A percentile compares a stretch with the other conserved stretches of the same genome.
These are phyloP conservation scores for Pholiota molesta DNA, from an alignment of 768 basidiomycete genomes.

Conservation along the genomic window DNA sequence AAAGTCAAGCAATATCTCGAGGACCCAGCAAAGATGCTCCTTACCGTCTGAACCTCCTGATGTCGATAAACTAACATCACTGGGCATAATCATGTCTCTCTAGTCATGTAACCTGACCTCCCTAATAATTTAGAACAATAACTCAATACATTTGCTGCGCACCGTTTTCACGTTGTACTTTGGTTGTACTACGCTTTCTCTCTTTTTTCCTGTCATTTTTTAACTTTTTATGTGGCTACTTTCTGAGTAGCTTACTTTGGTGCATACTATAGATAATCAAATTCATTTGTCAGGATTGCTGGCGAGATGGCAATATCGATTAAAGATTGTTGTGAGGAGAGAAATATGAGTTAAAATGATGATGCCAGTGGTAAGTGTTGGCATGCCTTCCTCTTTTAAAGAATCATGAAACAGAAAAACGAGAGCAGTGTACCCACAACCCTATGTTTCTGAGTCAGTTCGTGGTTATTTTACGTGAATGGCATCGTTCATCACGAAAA, in stretches of 20 bases:
- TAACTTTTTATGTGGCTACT: no score
- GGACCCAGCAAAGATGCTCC: constrained; percentile 91
- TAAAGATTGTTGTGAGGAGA: no score
- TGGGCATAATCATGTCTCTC: background rate
- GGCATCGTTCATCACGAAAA: background rate
- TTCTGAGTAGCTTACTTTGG: background rate
- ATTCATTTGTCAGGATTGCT: background rate
- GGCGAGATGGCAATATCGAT: no score
- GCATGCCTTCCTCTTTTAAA: no score
- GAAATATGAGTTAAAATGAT: no score
- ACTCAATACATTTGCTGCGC: background rate
- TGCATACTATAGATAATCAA: background rate
- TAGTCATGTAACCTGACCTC: background rate
- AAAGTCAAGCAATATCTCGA: constrained; percentile 93
- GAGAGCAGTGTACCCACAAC: no score
- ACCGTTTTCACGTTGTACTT: background rate
- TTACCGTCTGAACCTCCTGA: constrained; percentile 36
- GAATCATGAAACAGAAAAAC: no score
- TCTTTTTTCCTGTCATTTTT: background rate
- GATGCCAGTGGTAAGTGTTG: no score
- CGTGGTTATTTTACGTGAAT: background rate
- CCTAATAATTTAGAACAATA: background rate
- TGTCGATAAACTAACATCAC: background rate
- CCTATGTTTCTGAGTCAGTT: background rate
- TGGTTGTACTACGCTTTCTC: background rate